Evolutionary conservation across 371 early-diverging fungal species (phyloP), one percentile per base, ranked within the genome.

Genomic region (Thermomucor indicae-seudaticae): DNA sequence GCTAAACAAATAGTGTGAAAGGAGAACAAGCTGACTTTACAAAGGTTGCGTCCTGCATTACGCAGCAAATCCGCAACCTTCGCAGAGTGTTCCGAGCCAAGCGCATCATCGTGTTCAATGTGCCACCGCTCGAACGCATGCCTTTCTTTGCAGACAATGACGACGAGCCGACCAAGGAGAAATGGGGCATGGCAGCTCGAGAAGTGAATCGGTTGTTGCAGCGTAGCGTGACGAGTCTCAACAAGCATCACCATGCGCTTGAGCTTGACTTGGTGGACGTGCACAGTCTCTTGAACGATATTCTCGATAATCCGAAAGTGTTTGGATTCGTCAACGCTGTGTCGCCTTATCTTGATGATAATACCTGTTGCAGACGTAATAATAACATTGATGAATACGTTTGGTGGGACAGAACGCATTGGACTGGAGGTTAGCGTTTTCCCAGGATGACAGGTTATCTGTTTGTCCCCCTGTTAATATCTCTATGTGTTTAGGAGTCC

Each of bases 341-440:
- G 14, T 30, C 24, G 19, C 53, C 72, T 12, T 72, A 62, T 47
- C 49, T 63, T 39, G 65, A 65, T 23, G 43, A 48, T 1, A 70
- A 70, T 44, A 43, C 31, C 12, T 50, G 52, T 4, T n/a, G n/a
- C n/a, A 25, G 43, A 2, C 50, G 56, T 28, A 43, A 49, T 1
- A 59, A 55, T 7, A 40, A 50, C 37, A 57, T 48, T 16, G 48
- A 65, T 30, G 60, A 64, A 29, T 75, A 65, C 47, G 44, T 75
- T 30, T 75, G 76, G 76, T 72, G 72, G 70, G 76, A 75, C 45
- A 49, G 52, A 7, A 62, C 66, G 4, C 76, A 72, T 48, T 57
- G 70, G 44, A 72, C 76, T 8, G 62, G 68, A 42, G 70, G 70
- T 67, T 60, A 51, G 47, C 17, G 4, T 24, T 19, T 19, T 35